A percentile compares a stretch with the other conserved stretches of the same genome.
Conservation (phyloP, 2,329 filamentous ascomycete genomes). For the Fusarium sp. region DNA sequence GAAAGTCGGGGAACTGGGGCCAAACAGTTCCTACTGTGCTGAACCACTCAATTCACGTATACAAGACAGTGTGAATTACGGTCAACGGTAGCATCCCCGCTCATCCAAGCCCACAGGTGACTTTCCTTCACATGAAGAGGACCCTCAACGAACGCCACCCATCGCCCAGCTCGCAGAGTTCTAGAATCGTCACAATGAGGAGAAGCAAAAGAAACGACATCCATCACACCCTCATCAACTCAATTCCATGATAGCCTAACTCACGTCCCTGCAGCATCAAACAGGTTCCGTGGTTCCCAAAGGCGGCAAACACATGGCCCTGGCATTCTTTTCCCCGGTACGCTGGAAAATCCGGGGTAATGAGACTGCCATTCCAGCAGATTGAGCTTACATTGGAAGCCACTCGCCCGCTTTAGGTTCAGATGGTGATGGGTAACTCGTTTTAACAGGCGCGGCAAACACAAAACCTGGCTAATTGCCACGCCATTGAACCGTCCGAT, state of each 20-base stretch:
- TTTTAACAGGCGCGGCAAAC: slow-evolving; percentile 48
- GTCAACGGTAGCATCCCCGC: slow-evolving; percentile 24
- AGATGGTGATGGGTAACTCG: slow-evolving; percentile 43
- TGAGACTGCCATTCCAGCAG: slow-evolving; percentile 39
- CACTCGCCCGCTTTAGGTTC: slow-evolving; percentile 31
- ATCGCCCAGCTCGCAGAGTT: slow-evolving; percentile 21
- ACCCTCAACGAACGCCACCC: slow-evolving; percentile 32
- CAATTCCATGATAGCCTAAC: slow-evolving; percentile 6
- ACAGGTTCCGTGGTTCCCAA: slow-evolving; percentile 28
- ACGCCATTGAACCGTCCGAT: slow-evolving; percentile 33
- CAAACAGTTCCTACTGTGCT: slow-evolving; percentile 15
- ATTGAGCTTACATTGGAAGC: slow-evolving; percentile 22
- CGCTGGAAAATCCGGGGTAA: slow-evolving; percentile 46
- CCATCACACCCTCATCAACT: slow-evolving; percentile 16
- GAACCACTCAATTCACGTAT: fast-evolving
- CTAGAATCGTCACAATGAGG: slow-evolving; percentile 20
- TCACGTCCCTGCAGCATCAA: slow-evolving; percentile 36
- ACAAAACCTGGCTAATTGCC: slow-evolving; percentile 33
- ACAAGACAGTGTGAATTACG: neutral
- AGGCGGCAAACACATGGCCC: slow-evolving; percentile 38
- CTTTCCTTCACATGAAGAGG: slow-evolving; percentile 26
- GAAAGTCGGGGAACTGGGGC: slow-evolving; percentile 10
- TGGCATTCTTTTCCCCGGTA: slow-evolving; percentile 41
- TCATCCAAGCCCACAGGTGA: slow-evolving; percentile 32
- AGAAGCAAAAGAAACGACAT: slow-evolving; percentile 1